A percentile compares a stretch with the other conserved stretches of the same genome.
Conservation (phyloP, 1,139 yeast species). For the Pichia sp. region DNA sequence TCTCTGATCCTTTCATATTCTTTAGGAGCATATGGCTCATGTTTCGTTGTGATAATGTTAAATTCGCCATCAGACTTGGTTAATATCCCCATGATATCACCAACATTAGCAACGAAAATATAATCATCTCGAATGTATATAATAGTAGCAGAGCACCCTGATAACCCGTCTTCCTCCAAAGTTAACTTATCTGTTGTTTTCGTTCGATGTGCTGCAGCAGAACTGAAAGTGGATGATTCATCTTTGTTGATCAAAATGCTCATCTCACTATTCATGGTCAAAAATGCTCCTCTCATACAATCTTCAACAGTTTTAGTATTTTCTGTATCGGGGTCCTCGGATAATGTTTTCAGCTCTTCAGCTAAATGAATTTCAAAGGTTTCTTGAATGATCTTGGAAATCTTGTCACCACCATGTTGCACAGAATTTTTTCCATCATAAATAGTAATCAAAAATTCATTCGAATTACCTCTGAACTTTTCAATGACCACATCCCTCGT, state of each 20-base stretch:
- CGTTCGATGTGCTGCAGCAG: slow-evolving; percentile 35
- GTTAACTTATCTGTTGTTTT: slow-evolving; percentile 38
- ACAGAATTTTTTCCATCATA: slow-evolving; percentile 76
- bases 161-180: slow-evolving; percentile 57
- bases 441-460: slow-evolving; percentile 67
- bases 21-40: slow-evolving; percentile 73
- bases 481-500: slow-evolving; percentile 84
- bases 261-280: slow-evolving; percentile 76
- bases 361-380: slow-evolving; percentile 60
- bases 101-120: slow-evolving; percentile 81
- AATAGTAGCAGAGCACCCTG: slow-evolving; percentile 87
- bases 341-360: slow-evolving; percentile 54
- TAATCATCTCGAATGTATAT: slow-evolving; percentile 68
- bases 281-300: slow-evolving; percentile 78
- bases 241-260: slow-evolving; percentile 40
- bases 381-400: slow-evolving; percentile 72
- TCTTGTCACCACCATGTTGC: slow-evolving; percentile 57
- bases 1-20: slow-evolving; percentile 88
- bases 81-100: slow-evolving; percentile 81
- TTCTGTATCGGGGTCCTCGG: slow-evolving; percentile 37
- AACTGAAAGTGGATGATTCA: slow-evolving; percentile 31
- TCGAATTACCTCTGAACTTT: slow-evolving; percentile 80
- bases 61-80: slow-evolving; percentile 81
- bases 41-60: slow-evolving; percentile 66
- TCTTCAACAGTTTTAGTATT: slow-evolving; percentile 49